Evolutionary conservation across 495 filamentous ascomycete species (phyloP).

Genomic region (Talaromyces thailandensis): DNA sequence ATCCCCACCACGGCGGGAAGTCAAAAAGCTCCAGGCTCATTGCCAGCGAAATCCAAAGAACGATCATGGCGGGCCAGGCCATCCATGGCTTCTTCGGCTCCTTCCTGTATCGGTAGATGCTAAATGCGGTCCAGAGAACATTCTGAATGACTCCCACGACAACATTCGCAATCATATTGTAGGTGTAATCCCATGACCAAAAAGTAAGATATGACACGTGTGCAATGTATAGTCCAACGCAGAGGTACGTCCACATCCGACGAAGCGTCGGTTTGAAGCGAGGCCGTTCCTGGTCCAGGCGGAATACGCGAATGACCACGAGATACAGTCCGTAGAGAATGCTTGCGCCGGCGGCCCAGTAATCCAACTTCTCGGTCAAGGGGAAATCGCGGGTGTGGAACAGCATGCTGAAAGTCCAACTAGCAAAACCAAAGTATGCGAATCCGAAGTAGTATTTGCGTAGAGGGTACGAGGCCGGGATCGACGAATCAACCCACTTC

Average conservation of each 20-base stretch:
- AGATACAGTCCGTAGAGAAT: slow-evolving; percentile 90
- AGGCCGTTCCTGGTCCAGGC: slow-evolving; percentile 58
- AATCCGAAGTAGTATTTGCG: slow-evolving; percentile 73
- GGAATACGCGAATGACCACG: slow-evolving; percentile 68
- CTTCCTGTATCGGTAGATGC: slow-evolving; percentile 61
- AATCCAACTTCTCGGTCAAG: slow-evolving; percentile 87
- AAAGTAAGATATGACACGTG: slow-evolving; percentile 82
- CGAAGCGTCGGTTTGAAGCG: slow-evolving; percentile 48
- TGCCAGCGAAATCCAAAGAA: slow-evolving; percentile 81
- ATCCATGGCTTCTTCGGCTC: slow-evolving; percentile 59
- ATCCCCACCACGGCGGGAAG: slow-evolving; percentile 76
- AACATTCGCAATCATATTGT: slow-evolving; percentile 96
- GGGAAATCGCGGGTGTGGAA: slow-evolving; percentile 87
- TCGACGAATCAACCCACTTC: slow-evolving; percentile 51
- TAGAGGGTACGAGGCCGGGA: slow-evolving; percentile 66
- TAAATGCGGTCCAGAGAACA: slow-evolving; percentile 77
- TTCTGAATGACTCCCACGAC: slow-evolving; percentile 74
- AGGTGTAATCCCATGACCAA: slow-evolving; percentile 87
- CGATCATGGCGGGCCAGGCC: slow-evolving; percentile 85
- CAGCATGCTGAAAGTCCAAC: slow-evolving; percentile 80
- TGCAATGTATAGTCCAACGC: slow-evolving; percentile 57
- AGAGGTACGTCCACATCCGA: slow-evolving; percentile 65
- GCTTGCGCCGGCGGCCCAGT: slow-evolving; percentile 85
- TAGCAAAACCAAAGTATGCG: slow-evolving; percentile 69
- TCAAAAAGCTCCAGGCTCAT: slow-evolving; percentile 96